phyloP scores from a whole-genome alignment of 2,329 filamentous ascomycete genomes.

The Leptodontidium sp. region DNA sequence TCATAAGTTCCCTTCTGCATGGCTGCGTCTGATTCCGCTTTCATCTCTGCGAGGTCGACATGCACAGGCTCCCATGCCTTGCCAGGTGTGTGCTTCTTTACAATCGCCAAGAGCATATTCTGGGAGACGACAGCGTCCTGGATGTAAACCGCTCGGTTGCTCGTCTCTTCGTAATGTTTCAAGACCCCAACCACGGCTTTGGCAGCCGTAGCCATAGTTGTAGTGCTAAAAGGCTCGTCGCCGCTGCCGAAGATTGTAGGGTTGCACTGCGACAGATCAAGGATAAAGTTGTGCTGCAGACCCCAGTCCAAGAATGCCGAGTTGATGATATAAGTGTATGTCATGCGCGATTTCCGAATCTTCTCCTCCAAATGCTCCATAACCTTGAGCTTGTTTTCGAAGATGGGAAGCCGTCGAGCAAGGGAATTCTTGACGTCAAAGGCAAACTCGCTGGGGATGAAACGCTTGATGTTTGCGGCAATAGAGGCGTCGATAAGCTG shows the following conservation, averaged over 20 bases:
- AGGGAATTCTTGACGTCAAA: slow-evolving; percentile 50
- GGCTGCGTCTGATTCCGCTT: slow-evolving; percentile 33
- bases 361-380: slow-evolving; percentile 53
- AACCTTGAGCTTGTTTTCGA: slow-evolving; percentile 56
- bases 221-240: slow-evolving; percentile 55
- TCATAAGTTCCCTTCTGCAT: slow-evolving; percentile 43
- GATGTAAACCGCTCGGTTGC: slow-evolving; percentile 59
- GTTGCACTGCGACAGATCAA: slow-evolving; percentile 50
- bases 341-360: slow-evolving; percentile 51
- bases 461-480: slow-evolving; percentile 47
- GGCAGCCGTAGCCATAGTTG: slow-evolving; percentile 56
- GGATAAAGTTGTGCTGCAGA: slow-evolving; percentile 51
- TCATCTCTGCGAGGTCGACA: slow-evolving; percentile 29
- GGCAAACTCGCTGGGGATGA: slow-evolving; percentile 67
- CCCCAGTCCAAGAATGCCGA: slow-evolving; percentile 69
- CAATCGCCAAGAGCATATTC: slow-evolving; percentile 49
- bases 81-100: slow-evolving; percentile 47
- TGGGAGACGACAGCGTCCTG: slow-evolving; percentile 55
- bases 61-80: slow-evolving; percentile 41
- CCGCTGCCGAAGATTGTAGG: slow-evolving; percentile 60
- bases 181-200: slow-evolving; percentile 59
- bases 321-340: slow-evolving; percentile 63
- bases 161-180: slow-evolving; percentile 58
- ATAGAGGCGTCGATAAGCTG: slow-evolving; percentile 63
- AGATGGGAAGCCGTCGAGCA: slow-evolving; percentile 57